Evolutionary conservation across 2,329 filamentous ascomycete genomes (phyloP).

Genomic region (Anthostomella pinea): DNA sequence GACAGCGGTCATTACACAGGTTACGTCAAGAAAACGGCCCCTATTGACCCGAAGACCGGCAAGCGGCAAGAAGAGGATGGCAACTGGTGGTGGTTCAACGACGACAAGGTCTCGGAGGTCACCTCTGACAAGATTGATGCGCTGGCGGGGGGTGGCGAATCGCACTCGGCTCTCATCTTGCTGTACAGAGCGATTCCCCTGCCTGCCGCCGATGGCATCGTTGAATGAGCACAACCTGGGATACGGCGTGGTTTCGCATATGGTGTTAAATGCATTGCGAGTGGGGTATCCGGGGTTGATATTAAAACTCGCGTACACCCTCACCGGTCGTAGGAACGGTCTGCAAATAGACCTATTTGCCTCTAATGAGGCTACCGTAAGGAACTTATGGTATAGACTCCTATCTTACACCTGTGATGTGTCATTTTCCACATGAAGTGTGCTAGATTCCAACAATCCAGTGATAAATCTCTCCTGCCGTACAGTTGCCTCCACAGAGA

Average conservation of each 20-base stretch:
- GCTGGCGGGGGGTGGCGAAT: conserved; percentile 84
- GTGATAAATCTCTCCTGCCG: no score
- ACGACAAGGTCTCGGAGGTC: conserved; percentile 94
- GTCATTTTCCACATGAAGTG: no score
- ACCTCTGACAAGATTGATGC: conserved; percentile 86
- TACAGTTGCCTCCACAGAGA: no score
- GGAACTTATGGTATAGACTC: no score
- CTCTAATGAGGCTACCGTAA: no score
- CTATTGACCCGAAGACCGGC: conserved; percentile 70
- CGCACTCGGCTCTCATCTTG: conserved; percentile 77
- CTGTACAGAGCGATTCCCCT: conserved; percentile 74
- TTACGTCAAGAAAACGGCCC: conserved; percentile 88
- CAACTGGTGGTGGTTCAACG: conserved; percentile 99
- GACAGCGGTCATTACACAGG: conserved; percentile 98
- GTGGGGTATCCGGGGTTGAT: conserved; percentile 15
- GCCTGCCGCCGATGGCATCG: conserved; percentile 54
- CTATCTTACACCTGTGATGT: no score
- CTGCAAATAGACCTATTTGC: no score
- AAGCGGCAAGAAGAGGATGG: conserved; percentile 80
- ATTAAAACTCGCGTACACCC: conserved; percentile 17
- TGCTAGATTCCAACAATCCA: no score
- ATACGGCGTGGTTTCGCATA: conserved; percentile 22
- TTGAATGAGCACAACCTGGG: no score
- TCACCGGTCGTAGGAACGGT: no score
- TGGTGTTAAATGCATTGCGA: conserved; percentile 21